Evolutionary conservation across 129 eudicot genomes (phyloP), one percentile per base, ranked within the genome.

Genomic region (Flaveria robusta): DNA sequence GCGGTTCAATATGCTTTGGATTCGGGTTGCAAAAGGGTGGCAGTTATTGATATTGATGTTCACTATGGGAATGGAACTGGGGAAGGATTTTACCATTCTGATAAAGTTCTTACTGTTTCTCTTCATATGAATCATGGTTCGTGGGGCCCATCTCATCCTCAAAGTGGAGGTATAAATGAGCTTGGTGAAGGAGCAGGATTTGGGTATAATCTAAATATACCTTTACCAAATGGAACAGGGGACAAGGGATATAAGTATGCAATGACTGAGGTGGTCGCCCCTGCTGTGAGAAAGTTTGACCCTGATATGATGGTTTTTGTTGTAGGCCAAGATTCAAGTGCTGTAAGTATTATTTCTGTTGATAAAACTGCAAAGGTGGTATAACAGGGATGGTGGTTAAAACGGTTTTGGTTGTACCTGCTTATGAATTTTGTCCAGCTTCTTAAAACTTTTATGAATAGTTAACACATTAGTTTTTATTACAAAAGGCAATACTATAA

Each of bases 61-160:
- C 99, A 94, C 66, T 94, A 91, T 55, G 99, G 99, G 16, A 94
- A 94, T 68, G 99, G 99, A 39, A 91, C 99, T 15, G 96, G 97
- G 15, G 96, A 94, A 81, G 97, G 99, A 20, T 94, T 94, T 64
- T 94, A 91, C 68, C 59, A 18, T 6, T 85, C 97, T 13, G 69
- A 91, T 75, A 84, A 83, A 72, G 97, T 94, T 71, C 93, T 94
- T 9, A 89, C 99, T 16, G 63, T 94, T 64, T 94, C 99, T 3
- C 89, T 94, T 70, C 99, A 94, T 80, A 94, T 94, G 99, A 91
- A 91, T 83, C 99, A 94, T 76, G 97, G 99, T 63, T 91, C 99
- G 10, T 94, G 99, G 97, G 99, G 98, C 0, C 46, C 90, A 7
- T 89, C 96, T 51, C 93, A 94, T 87, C 99, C 99, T 13, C 99